Percentiles rank a stretch among this genome's conserved stretches.
Evolutionary conservation across 108 stramenopile species (phyloP).

Genomic region (Seminavis robusta): DNA sequence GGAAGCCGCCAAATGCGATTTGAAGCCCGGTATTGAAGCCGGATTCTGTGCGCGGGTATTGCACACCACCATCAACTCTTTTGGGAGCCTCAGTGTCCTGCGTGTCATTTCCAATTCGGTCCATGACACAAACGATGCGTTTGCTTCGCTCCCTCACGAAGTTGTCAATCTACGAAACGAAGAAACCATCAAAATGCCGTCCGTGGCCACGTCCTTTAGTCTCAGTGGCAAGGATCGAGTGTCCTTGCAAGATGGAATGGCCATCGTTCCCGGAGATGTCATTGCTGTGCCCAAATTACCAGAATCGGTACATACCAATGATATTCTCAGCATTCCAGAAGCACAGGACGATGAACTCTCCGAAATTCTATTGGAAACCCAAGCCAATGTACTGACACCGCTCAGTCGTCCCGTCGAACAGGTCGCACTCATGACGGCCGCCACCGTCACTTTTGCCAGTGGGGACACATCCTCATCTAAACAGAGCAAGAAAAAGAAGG

Average conservation of each 20-base stretch:
- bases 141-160: conserved; percentile 14
- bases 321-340: conserved; percentile 18
- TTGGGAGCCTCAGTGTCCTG: conserved; percentile 25
- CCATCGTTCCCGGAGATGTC: conserved; percentile 27
- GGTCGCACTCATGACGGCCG: conserved; percentile 21
- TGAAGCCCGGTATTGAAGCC: conserved; percentile 26
- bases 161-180: conserved; percentile 23
- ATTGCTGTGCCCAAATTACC: conserved; percentile 27
- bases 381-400: conserved; percentile 17
- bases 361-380: conserved; percentile 23
- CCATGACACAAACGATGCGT: not conserved
- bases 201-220: conserved; percentile 10
- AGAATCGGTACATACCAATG: conserved; percentile 20
- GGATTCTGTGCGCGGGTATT: conserved; percentile 30
- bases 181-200: conserved; percentile 22
- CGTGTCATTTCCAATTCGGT: conserved; percentile 24
- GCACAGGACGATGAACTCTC: conserved; percentile 23
- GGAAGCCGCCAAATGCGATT: conserved; percentile 10
- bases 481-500: conserved; percentile 8
- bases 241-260: conserved; percentile 6
- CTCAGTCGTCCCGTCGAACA: conserved; percentile 17
- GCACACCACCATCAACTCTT: conserved; percentile 23
- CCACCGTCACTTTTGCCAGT: conserved; percentile 15
- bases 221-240: conserved; percentile 28
- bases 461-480: too few relatives aligned